phyloP scores from a whole-genome alignment of 208 protist genomes.

The Trypanosoma caninum region DNA sequence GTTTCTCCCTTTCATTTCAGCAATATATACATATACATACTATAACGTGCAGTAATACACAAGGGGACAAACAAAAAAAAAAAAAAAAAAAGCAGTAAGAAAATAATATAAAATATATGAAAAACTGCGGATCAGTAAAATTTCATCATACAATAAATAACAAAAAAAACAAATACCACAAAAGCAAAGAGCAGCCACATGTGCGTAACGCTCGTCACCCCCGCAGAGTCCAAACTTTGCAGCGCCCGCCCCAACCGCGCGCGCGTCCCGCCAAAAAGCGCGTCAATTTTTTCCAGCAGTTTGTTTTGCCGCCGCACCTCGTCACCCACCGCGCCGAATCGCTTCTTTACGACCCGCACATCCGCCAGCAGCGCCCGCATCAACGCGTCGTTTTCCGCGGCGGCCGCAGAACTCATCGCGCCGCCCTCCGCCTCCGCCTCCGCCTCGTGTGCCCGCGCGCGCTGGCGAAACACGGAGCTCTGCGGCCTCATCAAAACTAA shows the following conservation, averaged over 20 bases:
- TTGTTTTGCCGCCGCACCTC: conserved; percentile 74
- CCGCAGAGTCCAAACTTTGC: conserved; percentile 38
- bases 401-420: conserved; percentile 19
- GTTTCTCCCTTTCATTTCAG: conserved; percentile 12
- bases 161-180: conserved; percentile 41
- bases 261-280: conserved; percentile 35
- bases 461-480: conserved; percentile 64
- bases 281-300: conserved; percentile 48
- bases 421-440: neutral
- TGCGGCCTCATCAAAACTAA: conserved; percentile 37
- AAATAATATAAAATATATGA: no score
- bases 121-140: conserved; percentile 42
- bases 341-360: conserved; percentile 43
- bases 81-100: no score
- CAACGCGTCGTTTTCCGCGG: conserved; percentile 73
- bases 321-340: conserved; percentile 48
- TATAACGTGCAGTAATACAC: neutral
- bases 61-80: neutral
- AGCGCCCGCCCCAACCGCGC: conserved; percentile 46
- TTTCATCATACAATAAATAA: conserved; percentile 66
- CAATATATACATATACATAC: neutral
- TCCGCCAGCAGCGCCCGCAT: conserved; percentile 63
- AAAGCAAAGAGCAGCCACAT: conserved; percentile 86
- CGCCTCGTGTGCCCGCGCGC: conserved; percentile 11
- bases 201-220: conserved; percentile 41